Base-by-base conservation (phyloP, 352 stramenopile species). In the Salisapilia sapeloensis region DNA sequence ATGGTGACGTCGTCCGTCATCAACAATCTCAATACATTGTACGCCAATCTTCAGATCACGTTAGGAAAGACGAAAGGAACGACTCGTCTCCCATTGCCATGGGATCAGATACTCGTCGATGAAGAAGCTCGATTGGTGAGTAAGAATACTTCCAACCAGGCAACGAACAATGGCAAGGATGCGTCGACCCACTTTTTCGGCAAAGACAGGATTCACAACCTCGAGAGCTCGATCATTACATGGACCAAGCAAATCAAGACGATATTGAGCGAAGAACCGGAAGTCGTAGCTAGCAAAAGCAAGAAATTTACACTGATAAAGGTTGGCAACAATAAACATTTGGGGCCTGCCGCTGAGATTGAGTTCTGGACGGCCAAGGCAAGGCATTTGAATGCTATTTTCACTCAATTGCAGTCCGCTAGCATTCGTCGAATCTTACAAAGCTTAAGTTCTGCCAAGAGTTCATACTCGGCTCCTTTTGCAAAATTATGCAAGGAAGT, bases 191-290 rank as follows among this genome's bases (percentile, higher is more conserved):
- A 18, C 13, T 25, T 40, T 8, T 46, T 72, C 10, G 44, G 71
- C 16, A 92, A 89, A 30, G 72, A 92, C 35, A 61, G 83, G 30
- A 60, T 92, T 15, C 77, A 92, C 32, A 60, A 64, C 1, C 59
- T 96, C 2, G 85, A 96, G 48, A 67, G 72, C 2, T 83, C 67
- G 15, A 44, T 96, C 0, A 96, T 96, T 38, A 93, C 75, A 1
- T 96, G 85, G 85, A 95, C 84, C 1, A 95, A 94, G 40, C 85
- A 96, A 55, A 94, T 96, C 45, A 94, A 94, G 40, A 83, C 84
- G 43, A 89, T 96, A 12, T 37, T 96, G 1, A 91, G 87, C 25
- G 61, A 89, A 41, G 82, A 95, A 35, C 71, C 83, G 1, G 83
- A 95, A 39, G 51, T 59, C 21, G 35, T 69, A 1, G 46, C 93